Percentiles rank a stretch among this genome's conserved stretches.
Conservation (phyloP, 2,329 filamentous ascomycete species). For the Colletotrichum viniferum region DNA sequence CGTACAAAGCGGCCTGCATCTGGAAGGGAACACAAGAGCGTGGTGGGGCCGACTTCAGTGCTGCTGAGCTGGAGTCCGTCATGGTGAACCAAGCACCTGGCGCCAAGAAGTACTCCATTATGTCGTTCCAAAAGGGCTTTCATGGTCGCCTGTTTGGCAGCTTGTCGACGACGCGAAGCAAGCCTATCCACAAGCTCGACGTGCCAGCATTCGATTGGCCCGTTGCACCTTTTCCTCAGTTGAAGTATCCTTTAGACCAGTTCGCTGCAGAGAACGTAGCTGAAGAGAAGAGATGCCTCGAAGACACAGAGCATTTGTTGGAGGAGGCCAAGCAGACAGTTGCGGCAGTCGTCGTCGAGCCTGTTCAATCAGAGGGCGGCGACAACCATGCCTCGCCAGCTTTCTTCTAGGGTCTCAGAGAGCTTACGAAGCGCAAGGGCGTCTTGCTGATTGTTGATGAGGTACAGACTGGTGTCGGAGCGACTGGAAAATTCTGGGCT, state of each 20-base stretch:
- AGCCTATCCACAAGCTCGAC: conserved; percentile 93
- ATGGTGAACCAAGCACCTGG: conserved; percentile 86
- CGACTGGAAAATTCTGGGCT: conserved; percentile 94
- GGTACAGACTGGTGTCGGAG: conserved; percentile 91
- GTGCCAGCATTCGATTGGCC: conserved; percentile 97
- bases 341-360: conserved; percentile 84
- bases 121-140: conserved; percentile 88
- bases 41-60: conserved; percentile 82
- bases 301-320: conserved; percentile 83
- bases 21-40: conserved; percentile 83
- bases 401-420: conserved; percentile 86
- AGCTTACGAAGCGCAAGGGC: conserved; percentile 76
- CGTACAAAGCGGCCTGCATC: conserved; percentile 96
- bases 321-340: conserved; percentile 79
- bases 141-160: conserved; percentile 90
- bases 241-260: conserved; percentile 86
- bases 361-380: conserved; percentile 90
- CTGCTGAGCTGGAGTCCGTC: conserved; percentile 72
- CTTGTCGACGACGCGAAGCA: conserved; percentile 87
- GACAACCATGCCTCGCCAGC: conserved; percentile 90
- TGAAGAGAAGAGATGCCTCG: conserved; percentile 80
- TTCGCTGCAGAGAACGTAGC: conserved; percentile 78
- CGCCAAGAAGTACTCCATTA: conserved; percentile 77
- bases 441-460: conserved; percentile 91
- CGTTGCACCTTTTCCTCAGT: conserved; percentile 82